Percentiles rank a stretch among this genome's conserved stretches.
phyloP scores from a whole-genome alignment of 768 basidiomycete species.

The Leccinellum albellum region DNA sequence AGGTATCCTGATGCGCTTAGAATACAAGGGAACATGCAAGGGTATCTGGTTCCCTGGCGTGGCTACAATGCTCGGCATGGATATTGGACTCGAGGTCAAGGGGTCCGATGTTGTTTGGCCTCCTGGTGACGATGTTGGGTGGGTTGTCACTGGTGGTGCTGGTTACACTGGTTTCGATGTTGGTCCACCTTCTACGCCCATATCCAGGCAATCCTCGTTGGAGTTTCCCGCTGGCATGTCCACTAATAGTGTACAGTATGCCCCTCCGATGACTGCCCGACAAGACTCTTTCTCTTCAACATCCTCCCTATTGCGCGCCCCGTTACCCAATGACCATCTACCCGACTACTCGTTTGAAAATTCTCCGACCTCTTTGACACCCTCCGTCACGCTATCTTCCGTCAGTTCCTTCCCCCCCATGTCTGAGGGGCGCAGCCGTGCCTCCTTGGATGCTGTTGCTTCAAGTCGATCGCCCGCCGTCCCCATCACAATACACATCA shows the following conservation, averaged over 20 bases:
- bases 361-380: conserved; percentile 50
- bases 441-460: conserved; percentile 32
- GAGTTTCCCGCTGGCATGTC: conserved; percentile 37
- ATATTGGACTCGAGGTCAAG: conserved; percentile 64
- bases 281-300: conserved; percentile 44
- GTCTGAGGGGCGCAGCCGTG: conserved; percentile 35
- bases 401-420: conserved; percentile 33
- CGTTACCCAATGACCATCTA: conserved; percentile 60
- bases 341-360: conserved; percentile 76
- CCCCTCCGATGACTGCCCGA: conserved; percentile 30
- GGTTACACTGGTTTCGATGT: conserved; percentile 74
- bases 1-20: conserved; percentile 61
- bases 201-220: conserved; percentile 47
- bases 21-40: conserved; percentile 70
- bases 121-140: conserved; percentile 44
- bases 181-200: conserved; percentile 36
- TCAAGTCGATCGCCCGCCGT: conserved; percentile 45
- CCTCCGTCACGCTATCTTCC: conserved; percentile 40
- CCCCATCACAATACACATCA: conserved; percentile 71
- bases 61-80: conserved; percentile 76
- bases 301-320: conserved; percentile 69
- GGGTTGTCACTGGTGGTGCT: conserved; percentile 58
- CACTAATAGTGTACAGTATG: conserved; percentile 18
- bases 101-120: conserved; percentile 70
- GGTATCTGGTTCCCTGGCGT: conserved; percentile 83